These are phyloP conservation scores for Comarum palustre DNA, from an alignment of 306 rosid genomes.

Conservation along the genomic window DNA sequence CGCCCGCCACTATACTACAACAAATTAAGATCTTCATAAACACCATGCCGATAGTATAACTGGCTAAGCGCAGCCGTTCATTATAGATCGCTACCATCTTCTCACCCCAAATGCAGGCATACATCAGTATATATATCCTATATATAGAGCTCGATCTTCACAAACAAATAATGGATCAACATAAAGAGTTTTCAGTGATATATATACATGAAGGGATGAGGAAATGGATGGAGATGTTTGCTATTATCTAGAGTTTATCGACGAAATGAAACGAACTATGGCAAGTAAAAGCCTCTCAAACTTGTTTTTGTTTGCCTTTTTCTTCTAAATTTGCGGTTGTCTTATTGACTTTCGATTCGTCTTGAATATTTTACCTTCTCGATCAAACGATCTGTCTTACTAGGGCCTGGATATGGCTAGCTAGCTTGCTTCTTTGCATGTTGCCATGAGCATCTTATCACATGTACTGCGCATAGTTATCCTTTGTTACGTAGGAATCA, in stretches of 20 bases:
- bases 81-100: background rate
- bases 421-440: slow-evolving; percentile 17
- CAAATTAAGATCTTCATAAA: background rate
- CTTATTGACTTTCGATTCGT: slow-evolving; percentile 10
- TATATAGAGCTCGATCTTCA: background rate
- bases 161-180: background rate
- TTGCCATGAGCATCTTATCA: background rate
- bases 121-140: background rate
- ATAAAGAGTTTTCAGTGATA: background rate
- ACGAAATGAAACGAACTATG: background rate
- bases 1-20: background rate
- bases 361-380: background rate
- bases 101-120: background rate
- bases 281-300: slow-evolving; percentile 19
- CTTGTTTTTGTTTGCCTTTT: slow-evolving; percentile 19
- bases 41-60: background rate
- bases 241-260: background rate
- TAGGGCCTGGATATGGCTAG: background rate
- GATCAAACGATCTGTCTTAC: background rate
- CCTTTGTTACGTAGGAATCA: background rate
- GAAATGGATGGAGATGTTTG: background rate
- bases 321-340: slow-evolving; percentile 9
- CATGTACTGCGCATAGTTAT: slow-evolving; percentile 1
- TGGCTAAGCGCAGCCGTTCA: background rate
- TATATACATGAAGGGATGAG: background rate